Evolutionary conservation across 345 rosid genomes (phyloP), one percentile per base, ranked within the genome.

Genomic region (Arabidopsis arenosa): DNA sequence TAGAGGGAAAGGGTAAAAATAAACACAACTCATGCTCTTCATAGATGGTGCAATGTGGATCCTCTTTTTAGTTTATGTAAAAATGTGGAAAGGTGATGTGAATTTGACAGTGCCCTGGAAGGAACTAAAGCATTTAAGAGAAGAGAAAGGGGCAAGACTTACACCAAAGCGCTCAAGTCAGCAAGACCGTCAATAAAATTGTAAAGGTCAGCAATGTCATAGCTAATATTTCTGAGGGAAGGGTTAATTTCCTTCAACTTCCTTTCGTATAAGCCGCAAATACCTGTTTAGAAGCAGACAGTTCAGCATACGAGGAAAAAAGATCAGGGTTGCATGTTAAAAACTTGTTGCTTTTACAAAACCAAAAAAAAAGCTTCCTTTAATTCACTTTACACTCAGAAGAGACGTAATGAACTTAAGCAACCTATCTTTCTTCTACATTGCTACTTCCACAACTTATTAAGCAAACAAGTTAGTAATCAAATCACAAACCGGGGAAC

Each of bases 101-200:
- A 37, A 63, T 40, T 54, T 36, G 62, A 40, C 54, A 52, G 8
- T 73, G 55, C 5, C 30, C 18, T 37, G 28, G 39, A n/a, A 55
- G 37, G 40, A 45, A 44, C 33, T 21, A 51, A 44, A 56, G 43
- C 13, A 56, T n/a, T n/a, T 1, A 56, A 66, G 63, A 55, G 57
- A 66, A 61, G 77, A 66, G 75, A 49, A 51, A 55, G 58, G 41
- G 76, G 55, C 36, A 84, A 79, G 68, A 76, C 70, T 75, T 82
- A 92, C 97, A 92, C 96, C 85, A 92, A 73, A 47, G 96, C 96
- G 67, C 96, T 92, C 91, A 92, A 65, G 87, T 92, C 97, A 15
- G 88, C 82, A 64, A 92, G 93, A 68, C 97, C 97, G 52, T 92
- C 97, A 28, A 92, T 87, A 52, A 87, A 92, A 78, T 85, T 90